These are phyloP conservation scores for Cutaneotrichosporon sp. DNA, from an alignment of 1,284 basidiomycete species.

Conservation along the genomic window DNA sequence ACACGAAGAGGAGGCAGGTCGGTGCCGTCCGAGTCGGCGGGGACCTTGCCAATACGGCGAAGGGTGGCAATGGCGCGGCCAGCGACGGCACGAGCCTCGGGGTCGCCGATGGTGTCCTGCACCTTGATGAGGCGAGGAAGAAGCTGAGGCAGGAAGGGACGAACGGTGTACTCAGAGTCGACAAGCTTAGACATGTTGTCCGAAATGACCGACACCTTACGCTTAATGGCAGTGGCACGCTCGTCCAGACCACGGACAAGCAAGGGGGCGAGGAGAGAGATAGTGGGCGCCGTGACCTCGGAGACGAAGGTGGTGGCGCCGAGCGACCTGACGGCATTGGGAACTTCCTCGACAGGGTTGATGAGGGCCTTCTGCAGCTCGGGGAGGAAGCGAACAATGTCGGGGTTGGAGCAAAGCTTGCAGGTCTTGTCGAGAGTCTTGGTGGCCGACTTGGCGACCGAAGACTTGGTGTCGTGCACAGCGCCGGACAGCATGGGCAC, in stretches of 20 bases:
- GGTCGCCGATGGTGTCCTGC: constrained; percentile 84
- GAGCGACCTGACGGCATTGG: constrained; percentile 91
- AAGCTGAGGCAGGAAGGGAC: constrained; percentile 92
- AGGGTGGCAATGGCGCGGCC: constrained; percentile 85
- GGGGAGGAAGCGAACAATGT: constrained; percentile 82
- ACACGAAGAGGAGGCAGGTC: constrained; percentile 77
- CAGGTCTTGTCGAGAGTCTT: constrained; percentile 11
- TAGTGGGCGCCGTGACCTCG: constrained; percentile 97
- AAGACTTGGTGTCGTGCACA: constrained; percentile 99
- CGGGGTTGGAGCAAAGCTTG: constrained; percentile 96
- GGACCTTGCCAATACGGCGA: constrained; percentile 85
- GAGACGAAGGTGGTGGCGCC: constrained; percentile 99
- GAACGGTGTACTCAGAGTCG: constrained; percentile 88
- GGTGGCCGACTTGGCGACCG: constrained; percentile 70
- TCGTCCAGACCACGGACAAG: constrained; percentile 91
- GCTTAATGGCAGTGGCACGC: constrained; percentile 91
- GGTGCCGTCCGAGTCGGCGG: constrained; percentile 73
- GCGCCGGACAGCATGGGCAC: constrained; percentile 92
- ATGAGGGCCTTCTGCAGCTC: constrained; percentile 92
- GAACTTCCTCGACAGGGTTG: constrained; percentile 99
- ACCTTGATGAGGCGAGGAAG: constrained; percentile 93
- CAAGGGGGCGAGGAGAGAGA: constrained; percentile 98
- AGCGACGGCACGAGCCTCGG: constrained; percentile 87
- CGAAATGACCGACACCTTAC: constrained; percentile 92
- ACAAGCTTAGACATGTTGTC: constrained; percentile 99